Conservation (phyloP, 805 yeast species). For the Barnettozyma botsteinii region DNA sequence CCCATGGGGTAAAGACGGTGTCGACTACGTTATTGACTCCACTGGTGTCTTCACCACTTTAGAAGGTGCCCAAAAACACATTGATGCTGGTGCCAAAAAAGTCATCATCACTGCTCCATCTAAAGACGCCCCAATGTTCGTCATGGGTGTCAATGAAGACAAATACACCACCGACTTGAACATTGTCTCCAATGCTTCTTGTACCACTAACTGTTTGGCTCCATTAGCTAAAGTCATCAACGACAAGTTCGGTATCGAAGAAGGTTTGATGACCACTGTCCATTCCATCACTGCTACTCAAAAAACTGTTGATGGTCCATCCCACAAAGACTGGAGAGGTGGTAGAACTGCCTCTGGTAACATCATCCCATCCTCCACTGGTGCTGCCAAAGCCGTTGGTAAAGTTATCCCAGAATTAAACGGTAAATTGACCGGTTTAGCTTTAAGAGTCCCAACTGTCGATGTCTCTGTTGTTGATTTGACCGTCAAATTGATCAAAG, state of each 20-base stretch:
- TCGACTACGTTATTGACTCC: slow-evolving; percentile 63
- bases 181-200: slow-evolving; percentile 65
- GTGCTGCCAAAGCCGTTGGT: slow-evolving; percentile 77
- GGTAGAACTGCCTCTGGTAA: slow-evolving; percentile 73
- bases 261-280: slow-evolving; percentile 72
- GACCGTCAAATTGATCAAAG: slow-evolving; percentile 55
- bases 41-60: slow-evolving; percentile 66
- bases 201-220: slow-evolving; percentile 72
- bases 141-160: slow-evolving; percentile 62
- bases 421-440: slow-evolving; percentile 71
- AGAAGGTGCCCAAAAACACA: slow-evolving; percentile 63
- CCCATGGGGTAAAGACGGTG: slow-evolving; percentile 61
- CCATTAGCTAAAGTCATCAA: slow-evolving; percentile 66
- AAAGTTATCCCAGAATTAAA: slow-evolving; percentile 65
- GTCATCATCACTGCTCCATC: slow-evolving; percentile 71
- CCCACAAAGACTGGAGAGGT: slow-evolving; percentile 79
- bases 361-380: slow-evolving; percentile 71
- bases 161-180: slow-evolving; percentile 50
- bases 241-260: slow-evolving; percentile 62
- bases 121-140: slow-evolving; percentile 67
- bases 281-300: slow-evolving; percentile 70
- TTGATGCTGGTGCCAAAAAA: slow-evolving; percentile 70
- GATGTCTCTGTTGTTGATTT: slow-evolving; percentile 70
- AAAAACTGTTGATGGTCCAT: slow-evolving; percentile 72
- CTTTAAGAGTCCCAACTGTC: slow-evolving; percentile 69